phyloP scores from a whole-genome alignment of 1,284 basidiomycete species.

The Schizophyllum amplum region DNA sequence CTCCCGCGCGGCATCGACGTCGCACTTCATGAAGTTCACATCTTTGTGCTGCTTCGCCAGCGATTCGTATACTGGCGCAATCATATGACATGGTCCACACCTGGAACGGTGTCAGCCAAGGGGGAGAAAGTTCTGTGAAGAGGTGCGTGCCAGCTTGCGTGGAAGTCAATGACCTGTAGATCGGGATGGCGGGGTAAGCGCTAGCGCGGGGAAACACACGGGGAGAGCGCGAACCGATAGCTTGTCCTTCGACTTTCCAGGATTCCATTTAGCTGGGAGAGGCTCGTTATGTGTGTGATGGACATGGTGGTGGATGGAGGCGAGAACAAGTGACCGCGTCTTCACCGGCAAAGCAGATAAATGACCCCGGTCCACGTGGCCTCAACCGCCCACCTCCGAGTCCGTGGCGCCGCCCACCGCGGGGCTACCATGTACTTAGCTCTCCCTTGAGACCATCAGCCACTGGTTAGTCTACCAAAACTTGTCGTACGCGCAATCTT shows the following conservation, averaged over 20 bases:
- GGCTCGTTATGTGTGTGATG: slow-evolving; percentile 51
- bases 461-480: no score
- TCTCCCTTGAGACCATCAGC: no score
- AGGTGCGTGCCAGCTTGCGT: slow-evolving; percentile 58
- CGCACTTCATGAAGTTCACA: slow-evolving; percentile 75
- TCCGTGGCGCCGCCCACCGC: no score
- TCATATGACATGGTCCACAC: slow-evolving; percentile 77
- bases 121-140: not conserved
- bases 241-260: slow-evolving; percentile 55
- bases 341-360: not conserved
- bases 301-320: slow-evolving; percentile 31
- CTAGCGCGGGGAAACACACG: not conserved
- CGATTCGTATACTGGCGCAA: slow-evolving; percentile 64
- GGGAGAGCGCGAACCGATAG: slow-evolving; percentile 43
- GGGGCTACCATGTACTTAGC: not conserved
- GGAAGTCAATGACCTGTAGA: slow-evolving; percentile 71
- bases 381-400: no score
- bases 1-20: slow-evolving; percentile 63
- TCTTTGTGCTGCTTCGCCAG: slow-evolving; percentile 56
- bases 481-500: no score
- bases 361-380: not conserved
- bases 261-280: slow-evolving; percentile 53
- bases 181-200: not conserved
- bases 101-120: slow-evolving; percentile 24
- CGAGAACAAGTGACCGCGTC: not conserved